phyloP scores from a whole-genome alignment of 73 alveolate species.

The Paramecium caudatum region DNA sequence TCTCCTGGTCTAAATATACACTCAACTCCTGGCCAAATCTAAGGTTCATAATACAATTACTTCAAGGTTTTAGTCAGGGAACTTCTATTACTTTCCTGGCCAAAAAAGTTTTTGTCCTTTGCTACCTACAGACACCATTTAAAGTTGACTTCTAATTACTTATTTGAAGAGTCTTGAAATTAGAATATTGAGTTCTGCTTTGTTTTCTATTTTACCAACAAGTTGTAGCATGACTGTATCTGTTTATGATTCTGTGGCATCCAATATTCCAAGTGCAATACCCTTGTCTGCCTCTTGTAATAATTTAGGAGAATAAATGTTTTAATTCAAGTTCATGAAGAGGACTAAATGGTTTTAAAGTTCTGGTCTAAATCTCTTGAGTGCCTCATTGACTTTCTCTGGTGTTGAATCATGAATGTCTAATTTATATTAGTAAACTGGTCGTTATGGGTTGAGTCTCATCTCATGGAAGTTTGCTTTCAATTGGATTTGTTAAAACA shows the following conservation, averaged over 20 bases:
- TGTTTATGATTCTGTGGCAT: background rate
- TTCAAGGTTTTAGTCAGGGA: background rate
- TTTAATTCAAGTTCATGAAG: conserved; percentile 23
- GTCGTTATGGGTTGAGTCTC: conserved; percentile 40
- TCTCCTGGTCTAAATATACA: conserved; percentile 33
- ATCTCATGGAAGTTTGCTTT: conserved; percentile 47
- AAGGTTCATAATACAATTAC: background rate
- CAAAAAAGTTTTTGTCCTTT: conserved; percentile 61
- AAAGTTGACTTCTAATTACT: background rate
- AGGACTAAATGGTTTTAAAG: background rate
- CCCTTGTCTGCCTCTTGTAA: conserved; percentile 48
- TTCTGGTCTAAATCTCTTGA: conserved; percentile 20
- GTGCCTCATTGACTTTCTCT: conserved; percentile 12
- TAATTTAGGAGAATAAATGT: conserved; percentile 49
- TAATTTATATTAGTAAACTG: conserved; percentile 22
- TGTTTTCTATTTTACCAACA: conserved; percentile 27
- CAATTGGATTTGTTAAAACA: background rate
- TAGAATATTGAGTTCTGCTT: background rate
- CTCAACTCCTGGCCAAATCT: conserved; percentile 71
- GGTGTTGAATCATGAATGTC: conserved; percentile 40
- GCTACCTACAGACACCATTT: conserved; percentile 55
- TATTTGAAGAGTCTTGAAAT: conserved; percentile 48
- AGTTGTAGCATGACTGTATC: background rate
- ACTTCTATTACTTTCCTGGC: conserved; percentile 14
- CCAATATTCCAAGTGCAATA: background rate